A percentile compares a stretch with the other conserved stretches of the same genome.
Evolutionary conservation across 2,329 filamentous ascomycete species (phyloP).

Genomic region (Allantophomopsis lycopodina): DNA sequence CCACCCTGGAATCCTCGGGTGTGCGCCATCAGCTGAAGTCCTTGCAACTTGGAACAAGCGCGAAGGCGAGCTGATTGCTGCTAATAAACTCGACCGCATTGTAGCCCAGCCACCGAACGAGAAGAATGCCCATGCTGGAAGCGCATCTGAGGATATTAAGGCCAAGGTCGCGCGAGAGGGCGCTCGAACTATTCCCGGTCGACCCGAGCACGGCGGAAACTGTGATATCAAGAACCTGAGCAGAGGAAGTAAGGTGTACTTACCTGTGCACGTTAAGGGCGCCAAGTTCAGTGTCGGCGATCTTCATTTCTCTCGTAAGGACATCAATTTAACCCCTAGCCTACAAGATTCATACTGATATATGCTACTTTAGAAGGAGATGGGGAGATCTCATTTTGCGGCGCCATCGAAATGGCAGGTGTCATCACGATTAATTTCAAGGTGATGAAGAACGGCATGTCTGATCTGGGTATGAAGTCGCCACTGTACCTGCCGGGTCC

Average conservation of each 20-base stretch:
- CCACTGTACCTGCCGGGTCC: slow-evolving; percentile 80
- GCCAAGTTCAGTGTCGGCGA: slow-evolving; percentile 89
- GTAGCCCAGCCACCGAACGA: slow-evolving; percentile 70
- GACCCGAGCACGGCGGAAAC: slow-evolving; percentile 81
- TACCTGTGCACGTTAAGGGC: slow-evolving; percentile 75
- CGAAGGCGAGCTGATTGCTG: slow-evolving; percentile 65
- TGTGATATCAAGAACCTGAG: slow-evolving; percentile 85
- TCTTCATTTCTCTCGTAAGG: slow-evolving; percentile 60
- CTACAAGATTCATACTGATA: too few relatives aligned
- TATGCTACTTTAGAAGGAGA: slow-evolving; percentile 47
- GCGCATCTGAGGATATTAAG: slow-evolving; percentile 40
- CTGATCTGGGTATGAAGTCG: slow-evolving; percentile 61
- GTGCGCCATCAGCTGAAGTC: slow-evolving; percentile 61
- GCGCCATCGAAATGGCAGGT: slow-evolving; percentile 89
- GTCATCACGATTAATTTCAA: slow-evolving; percentile 83
- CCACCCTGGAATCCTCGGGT: slow-evolving; percentile 83
- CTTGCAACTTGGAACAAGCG: slow-evolving; percentile 74
- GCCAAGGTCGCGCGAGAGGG: slow-evolving; percentile 63
- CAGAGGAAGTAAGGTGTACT: slow-evolving; percentile 67
- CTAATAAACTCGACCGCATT: slow-evolving; percentile 49
- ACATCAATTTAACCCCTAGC: neutral
- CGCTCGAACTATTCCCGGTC: slow-evolving; percentile 67
- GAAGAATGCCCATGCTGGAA: slow-evolving; percentile 59
- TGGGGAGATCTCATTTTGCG: slow-evolving; percentile 80
- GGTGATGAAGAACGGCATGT: slow-evolving; percentile 71